Conservation (phyloP, 495 filamentous ascomycete species). For the Penicillium paxilli region DNA sequence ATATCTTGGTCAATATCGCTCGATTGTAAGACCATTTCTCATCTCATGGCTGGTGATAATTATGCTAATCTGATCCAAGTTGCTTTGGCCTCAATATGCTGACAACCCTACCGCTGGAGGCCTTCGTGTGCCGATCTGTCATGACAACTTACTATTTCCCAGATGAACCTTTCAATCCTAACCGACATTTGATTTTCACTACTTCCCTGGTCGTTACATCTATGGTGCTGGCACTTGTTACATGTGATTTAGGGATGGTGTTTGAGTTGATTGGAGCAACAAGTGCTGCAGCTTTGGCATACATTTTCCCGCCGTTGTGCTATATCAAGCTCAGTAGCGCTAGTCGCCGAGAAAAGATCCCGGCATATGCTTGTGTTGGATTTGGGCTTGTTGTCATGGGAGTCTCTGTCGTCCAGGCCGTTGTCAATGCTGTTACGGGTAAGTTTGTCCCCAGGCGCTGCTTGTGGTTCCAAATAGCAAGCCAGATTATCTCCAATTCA, state of each 20-base stretch:
- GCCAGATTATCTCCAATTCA: not conserved
- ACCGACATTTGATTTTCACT: constrained; percentile 82
- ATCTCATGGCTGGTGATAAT: not conserved
- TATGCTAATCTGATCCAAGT: constrained; percentile 26
- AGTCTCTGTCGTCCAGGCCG: constrained; percentile 75
- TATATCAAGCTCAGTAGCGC: constrained; percentile 83
- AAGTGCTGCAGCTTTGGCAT: constrained; percentile 88
- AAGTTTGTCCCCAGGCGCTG: constrained; percentile 11
- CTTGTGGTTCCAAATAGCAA: not conserved
- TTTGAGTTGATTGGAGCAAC: constrained; percentile 97
- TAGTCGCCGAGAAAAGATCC: constrained; percentile 69
- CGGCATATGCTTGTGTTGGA: constrained; percentile 63
- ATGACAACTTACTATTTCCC: constrained; percentile 94
- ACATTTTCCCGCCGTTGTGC: constrained; percentile 92
- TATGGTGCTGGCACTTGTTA: constrained; percentile 75
- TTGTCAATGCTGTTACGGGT: constrained; percentile 62
- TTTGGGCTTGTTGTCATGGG: constrained; percentile 85
- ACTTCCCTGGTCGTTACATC: constrained; percentile 76
- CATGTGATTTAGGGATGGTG: constrained; percentile 89
- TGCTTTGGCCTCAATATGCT: constrained; percentile 99
- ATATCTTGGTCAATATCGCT: constrained; percentile 90
- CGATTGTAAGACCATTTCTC: constrained; percentile 60
- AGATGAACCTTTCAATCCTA: constrained; percentile 73
- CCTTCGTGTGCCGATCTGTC: constrained; percentile 95
- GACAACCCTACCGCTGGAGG: constrained; percentile 91